Percentiles rank a stretch among this genome's conserved stretches.
These are phyloP conservation scores for Clarireedia homoeocarpa DNA, from an alignment of 2,329 filamentous ascomycete species.

Conservation along the genomic window DNA sequence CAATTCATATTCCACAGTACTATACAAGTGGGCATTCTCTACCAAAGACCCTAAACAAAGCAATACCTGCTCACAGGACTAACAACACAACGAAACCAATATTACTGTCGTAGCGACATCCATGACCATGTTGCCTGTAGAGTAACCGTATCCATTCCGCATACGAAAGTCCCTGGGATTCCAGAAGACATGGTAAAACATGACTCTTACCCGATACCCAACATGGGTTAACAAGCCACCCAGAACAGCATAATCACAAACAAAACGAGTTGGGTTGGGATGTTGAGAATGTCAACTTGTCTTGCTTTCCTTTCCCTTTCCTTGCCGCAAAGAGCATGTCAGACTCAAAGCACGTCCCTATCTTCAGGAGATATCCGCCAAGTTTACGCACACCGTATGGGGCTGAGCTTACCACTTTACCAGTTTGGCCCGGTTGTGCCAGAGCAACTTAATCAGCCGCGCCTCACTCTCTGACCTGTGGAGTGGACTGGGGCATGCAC, in stretches of 20 bases:
- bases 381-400: conserved; percentile 6
- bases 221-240: too few relatives aligned
- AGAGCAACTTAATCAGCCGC: neutral
- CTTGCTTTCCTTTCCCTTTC: too few relatives aligned
- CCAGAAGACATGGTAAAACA: neutral
- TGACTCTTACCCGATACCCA: neutral
- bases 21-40: too few relatives aligned
- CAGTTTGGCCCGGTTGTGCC: neutral
- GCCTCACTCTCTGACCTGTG: neutral
- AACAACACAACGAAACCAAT: neutral
- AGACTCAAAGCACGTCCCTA: neutral
- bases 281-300: too few relatives aligned
- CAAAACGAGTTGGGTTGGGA: too few relatives aligned
- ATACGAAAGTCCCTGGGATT: too few relatives aligned
- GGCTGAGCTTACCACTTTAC: conserved; percentile 6
- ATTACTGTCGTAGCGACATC: neutral
- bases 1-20: too few relatives aligned
- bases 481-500: neutral
- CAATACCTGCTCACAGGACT: neutral
- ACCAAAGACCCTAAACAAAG: too few relatives aligned
- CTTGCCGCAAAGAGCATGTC: too few relatives aligned
- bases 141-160: too few relatives aligned
- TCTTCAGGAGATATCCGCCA: conserved; percentile 6
- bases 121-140: neutral
- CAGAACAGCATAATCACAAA: too few relatives aligned